Evolutionary conservation across 2,329 filamentous ascomycete genomes (phyloP).

Genomic region (Claviceps sp.): DNA sequence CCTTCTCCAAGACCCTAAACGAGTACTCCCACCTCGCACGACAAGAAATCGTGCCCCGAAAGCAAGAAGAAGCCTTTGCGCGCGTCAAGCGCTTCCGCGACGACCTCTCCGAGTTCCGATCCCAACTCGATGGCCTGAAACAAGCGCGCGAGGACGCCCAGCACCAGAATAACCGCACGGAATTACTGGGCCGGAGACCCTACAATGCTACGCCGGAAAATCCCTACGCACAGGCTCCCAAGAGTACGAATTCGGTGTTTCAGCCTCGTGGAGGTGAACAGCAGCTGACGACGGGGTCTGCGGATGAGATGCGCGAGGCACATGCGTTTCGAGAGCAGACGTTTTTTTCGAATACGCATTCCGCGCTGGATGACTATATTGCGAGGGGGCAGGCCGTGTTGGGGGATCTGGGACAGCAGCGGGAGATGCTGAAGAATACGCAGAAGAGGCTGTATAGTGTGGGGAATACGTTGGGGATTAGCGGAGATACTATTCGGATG

Average conservation of each 20-base stretch:
- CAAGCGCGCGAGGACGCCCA: slow-evolving; percentile 61
- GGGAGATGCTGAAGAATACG: slow-evolving; percentile 89
- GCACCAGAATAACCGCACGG: slow-evolving; percentile 53
- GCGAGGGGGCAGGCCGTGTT: slow-evolving; percentile 83
- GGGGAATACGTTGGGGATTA: slow-evolving; percentile 84
- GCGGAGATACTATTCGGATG: slow-evolving; percentile 93
- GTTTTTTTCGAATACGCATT: slow-evolving; percentile 72
- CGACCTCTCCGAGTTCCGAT: slow-evolving; percentile 68
- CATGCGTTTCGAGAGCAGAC: slow-evolving; percentile 82
- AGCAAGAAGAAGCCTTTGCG: slow-evolving; percentile 82
- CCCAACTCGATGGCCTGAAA: slow-evolving; percentile 66
- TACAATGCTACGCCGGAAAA: slow-evolving; percentile 79
- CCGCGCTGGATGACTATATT: slow-evolving; percentile 84
- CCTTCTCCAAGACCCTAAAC: slow-evolving; percentile 81
- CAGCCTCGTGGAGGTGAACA: slow-evolving; percentile 18
- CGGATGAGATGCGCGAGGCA: slow-evolving; percentile 58
- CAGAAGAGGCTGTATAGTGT: slow-evolving; percentile 85
- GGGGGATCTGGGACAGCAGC: slow-evolving; percentile 75
- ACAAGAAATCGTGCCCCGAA: slow-evolving; percentile 79
- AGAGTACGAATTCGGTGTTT: slow-evolving; percentile 20
- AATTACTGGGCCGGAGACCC: slow-evolving; percentile 74
- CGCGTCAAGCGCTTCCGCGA: slow-evolving; percentile 72
- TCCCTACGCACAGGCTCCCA: slow-evolving; percentile 57
- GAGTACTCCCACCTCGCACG: slow-evolving; percentile 79
- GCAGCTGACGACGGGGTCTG: slow-evolving; percentile 28